These are phyloP conservation scores for Rubia peregrina DNA, from an alignment of 305 asterid species.

Conservation along the genomic window DNA sequence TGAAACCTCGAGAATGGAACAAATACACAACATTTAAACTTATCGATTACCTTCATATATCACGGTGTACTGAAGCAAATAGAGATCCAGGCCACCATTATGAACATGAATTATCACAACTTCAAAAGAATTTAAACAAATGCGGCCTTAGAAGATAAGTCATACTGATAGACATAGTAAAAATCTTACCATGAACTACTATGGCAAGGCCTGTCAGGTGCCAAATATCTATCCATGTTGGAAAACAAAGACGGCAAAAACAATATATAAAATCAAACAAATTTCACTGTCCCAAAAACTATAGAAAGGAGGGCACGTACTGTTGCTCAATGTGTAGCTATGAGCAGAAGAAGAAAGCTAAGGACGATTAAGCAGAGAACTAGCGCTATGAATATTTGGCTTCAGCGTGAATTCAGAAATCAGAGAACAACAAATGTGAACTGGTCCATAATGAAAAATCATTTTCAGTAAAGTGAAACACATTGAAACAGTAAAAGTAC, in stretches of 20 bases:
- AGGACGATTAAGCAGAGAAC: not conserved
- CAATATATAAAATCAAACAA: not conserved
- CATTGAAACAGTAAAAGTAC: not conserved
- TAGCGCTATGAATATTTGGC: not conserved
- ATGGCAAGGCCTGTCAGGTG: constrained; percentile 85
- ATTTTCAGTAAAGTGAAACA: not conserved
- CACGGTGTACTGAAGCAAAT: not conserved
- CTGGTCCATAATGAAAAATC: not conserved
- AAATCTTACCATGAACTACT: constrained; percentile 70
- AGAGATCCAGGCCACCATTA: not conserved
- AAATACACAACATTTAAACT: too few relatives aligned
- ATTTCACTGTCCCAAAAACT: not conserved
- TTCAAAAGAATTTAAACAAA: not conserved
- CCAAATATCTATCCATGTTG: constrained; percentile 70
- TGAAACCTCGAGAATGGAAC: not conserved
- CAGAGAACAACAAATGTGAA: not conserved
- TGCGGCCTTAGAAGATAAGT: not conserved
- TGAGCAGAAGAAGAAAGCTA: not conserved
- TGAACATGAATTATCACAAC: not conserved
- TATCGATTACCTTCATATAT: not conserved
- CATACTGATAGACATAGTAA: not conserved
- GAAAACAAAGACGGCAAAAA: constrained; percentile 59
- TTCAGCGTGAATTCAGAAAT: not conserved
- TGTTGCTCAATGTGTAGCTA: not conserved
- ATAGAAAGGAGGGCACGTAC: not conserved